Evolutionary conservation across 441 rosid genomes (phyloP).

Genomic region (Pelargonium australe): DNA sequence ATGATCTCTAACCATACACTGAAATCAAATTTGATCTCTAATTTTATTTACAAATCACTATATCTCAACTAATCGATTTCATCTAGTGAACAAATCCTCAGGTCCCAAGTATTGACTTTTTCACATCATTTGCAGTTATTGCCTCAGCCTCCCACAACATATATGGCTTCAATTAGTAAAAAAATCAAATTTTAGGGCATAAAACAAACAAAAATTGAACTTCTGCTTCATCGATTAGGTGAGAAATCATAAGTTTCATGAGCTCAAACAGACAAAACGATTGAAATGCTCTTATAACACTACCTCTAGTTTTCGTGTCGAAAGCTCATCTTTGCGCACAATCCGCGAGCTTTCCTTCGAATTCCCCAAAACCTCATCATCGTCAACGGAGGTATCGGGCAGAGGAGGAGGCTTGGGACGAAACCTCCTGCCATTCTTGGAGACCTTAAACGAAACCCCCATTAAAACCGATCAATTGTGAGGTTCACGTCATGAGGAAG

Average conservation of each 20-base stretch:
- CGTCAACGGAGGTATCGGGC: slow-evolving; percentile 28
- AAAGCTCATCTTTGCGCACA: background rate
- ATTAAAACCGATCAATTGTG: slow-evolving; percentile 16
- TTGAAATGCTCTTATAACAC: background rate
- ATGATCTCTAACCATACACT: background rate
- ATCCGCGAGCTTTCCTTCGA: slow-evolving; percentile 29
- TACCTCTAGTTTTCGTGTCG: slow-evolving; percentile 42
- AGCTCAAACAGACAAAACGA: background rate
- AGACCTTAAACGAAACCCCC: slow-evolving; percentile 88
- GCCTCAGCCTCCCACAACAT: too few relatives aligned
- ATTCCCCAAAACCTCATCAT: slow-evolving; percentile 26
- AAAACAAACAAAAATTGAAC: too few relatives aligned
- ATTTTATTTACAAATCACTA: too few relatives aligned
- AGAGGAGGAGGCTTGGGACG: slow-evolving; percentile 41
- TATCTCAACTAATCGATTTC: too few relatives aligned
- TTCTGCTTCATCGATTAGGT: background rate
- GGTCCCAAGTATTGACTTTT: too few relatives aligned
- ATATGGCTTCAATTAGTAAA: too few relatives aligned
- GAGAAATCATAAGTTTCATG: background rate
- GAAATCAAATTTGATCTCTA: background rate
- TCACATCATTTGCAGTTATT: too few relatives aligned
- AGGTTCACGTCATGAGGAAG: background rate
- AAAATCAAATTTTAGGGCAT: too few relatives aligned
- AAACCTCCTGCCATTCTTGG: slow-evolving; percentile 63
- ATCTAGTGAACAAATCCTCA: too few relatives aligned